Evolutionary conservation across 108 stramenopile genomes (phyloP), one percentile per base, ranked within the genome.

Genomic region (Seminavis robusta): DNA sequence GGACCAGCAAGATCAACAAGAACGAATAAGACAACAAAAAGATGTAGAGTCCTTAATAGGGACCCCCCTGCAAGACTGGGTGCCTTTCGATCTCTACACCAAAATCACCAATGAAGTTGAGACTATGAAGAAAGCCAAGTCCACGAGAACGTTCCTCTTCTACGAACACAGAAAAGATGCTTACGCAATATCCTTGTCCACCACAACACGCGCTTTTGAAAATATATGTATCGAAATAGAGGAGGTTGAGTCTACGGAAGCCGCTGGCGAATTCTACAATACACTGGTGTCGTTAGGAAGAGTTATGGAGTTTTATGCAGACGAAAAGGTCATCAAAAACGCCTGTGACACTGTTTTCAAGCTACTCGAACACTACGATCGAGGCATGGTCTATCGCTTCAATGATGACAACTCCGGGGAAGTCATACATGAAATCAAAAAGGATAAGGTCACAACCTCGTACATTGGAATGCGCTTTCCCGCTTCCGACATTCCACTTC

Each of bases 381-480:
- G 63, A 11, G 63, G 63, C 8, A 63, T 63, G 63, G 63, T 63
- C 17, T 63, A 63, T 24, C 38, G 42, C 8, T 63, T 63, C 52
- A 47, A 54, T 17, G 63, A 63, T 54, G 63, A 63, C 33, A 29
- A 45, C 4, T 55, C 53, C 27, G 63, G 63, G 13, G 63, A 63
- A 28, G 56, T 63, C 52, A 54, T 63, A 17, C 63, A 63, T 37
- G 63, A 63, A 33, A 63, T 63, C 30, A 63, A 37, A 5, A 44
- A 24, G n/a, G 42, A 21, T 29, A 11, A 23, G 9, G 13, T 63
- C 29, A 13, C 5, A 19, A 32, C 52, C 15, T 54, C 52, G 9
- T 59, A 59, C 21, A n/a, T 47, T 27, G 58, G 58, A 3, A 46
- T 59, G 58, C 58, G 58, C 7, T 63, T 63, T 44, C 63, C 63